A percentile compares a stretch with the other conserved stretches of the same genome.
Evolutionary conservation across 129 eudicot species (phyloP).

Genomic region (Centrapalus pauciflorus): DNA sequence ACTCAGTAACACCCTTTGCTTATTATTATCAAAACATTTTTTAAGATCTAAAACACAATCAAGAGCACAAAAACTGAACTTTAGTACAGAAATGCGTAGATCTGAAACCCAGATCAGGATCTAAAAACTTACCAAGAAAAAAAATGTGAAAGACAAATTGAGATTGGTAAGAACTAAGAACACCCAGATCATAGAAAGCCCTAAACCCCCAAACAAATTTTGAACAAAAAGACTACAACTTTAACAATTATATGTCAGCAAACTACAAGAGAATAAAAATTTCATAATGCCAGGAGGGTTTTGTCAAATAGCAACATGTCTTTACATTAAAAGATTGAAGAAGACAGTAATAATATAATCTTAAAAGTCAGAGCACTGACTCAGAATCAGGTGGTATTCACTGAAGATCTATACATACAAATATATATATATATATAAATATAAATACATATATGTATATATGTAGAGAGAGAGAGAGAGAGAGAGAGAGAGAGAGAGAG

Average conservation of each 20-base stretch:
- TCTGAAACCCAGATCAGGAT: constrained; percentile 37
- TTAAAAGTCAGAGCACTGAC: constrained; percentile 26
- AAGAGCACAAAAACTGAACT: constrained; percentile 5
- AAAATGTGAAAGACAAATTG: constrained; percentile 7
- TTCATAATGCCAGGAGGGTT: constrained; percentile 27
- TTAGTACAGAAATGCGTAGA: constrained; percentile 17
- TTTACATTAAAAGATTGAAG: constrained; percentile 30
- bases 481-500: neutral
- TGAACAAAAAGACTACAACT: constrained; percentile 7
- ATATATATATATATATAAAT: constrained; percentile 10
- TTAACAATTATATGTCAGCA: constrained; percentile 25
- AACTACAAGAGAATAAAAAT: constrained; percentile 9
- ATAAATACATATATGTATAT: constrained; percentile 2
- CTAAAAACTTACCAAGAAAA: constrained; percentile 25
- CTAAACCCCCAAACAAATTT: constrained; percentile 27
- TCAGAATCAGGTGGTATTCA: constrained; percentile 29
- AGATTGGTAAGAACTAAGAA: too few relatives aligned
- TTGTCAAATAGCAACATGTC: constrained; percentile 24
- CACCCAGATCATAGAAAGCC: constrained; percentile 36
- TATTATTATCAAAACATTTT: neutral
- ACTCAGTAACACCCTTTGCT: neutral
- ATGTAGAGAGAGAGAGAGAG: too few relatives aligned
- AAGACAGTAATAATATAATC: constrained; percentile 24
- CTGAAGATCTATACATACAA: constrained; percentile 29
- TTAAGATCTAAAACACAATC: constrained; percentile 18